A percentile compares a stretch with the other conserved stretches of the same genome.
phyloP scores from a whole-genome alignment of 2,329 filamentous ascomycete species.

The Xylariaceae sp. region DNA sequence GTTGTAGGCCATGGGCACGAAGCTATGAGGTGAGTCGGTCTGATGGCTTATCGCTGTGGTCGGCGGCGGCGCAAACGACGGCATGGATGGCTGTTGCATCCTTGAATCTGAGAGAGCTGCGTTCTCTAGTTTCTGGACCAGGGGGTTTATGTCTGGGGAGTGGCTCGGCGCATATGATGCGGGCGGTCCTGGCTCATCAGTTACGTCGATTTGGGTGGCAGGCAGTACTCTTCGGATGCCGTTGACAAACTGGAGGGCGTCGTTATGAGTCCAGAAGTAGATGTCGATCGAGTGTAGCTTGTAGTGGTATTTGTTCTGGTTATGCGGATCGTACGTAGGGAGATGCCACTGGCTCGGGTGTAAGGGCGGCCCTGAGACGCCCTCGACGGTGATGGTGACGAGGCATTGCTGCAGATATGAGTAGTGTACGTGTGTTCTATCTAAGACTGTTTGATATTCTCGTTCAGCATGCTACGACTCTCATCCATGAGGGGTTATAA shows the following conservation, averaged over 20 bases:
- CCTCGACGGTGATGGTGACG: slow-evolving; percentile 61
- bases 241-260: slow-evolving; percentile 66
- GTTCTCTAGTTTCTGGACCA: slow-evolving; percentile 69
- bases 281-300: slow-evolving; percentile 69
- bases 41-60: slow-evolving; percentile 31
- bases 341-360: slow-evolving; percentile 66
- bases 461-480: slow-evolving; percentile 1
- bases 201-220: slow-evolving; percentile 53
- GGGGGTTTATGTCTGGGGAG: slow-evolving; percentile 52
- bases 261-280: slow-evolving; percentile 73
- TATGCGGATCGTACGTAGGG: slow-evolving; percentile 64
- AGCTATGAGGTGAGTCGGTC: slow-evolving; percentile 39
- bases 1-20: slow-evolving; percentile 68
- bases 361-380: slow-evolving; percentile 33
- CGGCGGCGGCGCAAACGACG: slow-evolving; percentile 40
- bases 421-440: slow-evolving; percentile 60
- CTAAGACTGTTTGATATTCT: slow-evolving; percentile 49
- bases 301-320: slow-evolving; percentile 75
- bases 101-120: slow-evolving; percentile 60
- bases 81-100: slow-evolving; percentile 29
- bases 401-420: slow-evolving; percentile 69
- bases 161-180: slow-evolving; percentile 32
- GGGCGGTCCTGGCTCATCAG: slow-evolving; percentile 56
- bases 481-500: background rate
- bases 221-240: slow-evolving; percentile 62